These are phyloP conservation scores for Cercospora citrullina DNA, from an alignment of 2,329 filamentous ascomycete species.

Conservation along the genomic window DNA sequence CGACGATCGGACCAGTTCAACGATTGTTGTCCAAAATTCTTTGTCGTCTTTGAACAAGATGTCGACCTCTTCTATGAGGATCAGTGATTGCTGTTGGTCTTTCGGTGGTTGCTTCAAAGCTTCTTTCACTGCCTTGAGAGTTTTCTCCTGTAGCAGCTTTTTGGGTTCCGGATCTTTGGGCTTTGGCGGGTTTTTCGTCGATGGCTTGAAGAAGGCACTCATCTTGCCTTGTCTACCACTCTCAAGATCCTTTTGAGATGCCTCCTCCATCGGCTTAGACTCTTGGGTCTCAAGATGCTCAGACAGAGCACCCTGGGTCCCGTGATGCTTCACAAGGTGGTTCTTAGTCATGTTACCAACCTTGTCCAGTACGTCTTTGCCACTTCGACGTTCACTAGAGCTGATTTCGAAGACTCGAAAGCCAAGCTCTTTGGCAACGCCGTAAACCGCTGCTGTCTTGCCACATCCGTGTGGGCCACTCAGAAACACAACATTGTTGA, in stretches of 20 bases:
- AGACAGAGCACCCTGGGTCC: conserved; percentile 28
- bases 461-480: conserved; percentile 89
- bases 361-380: conserved; percentile 84
- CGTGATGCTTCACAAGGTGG: conserved; percentile 71
- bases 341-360: conserved; percentile 98
- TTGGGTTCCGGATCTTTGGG: conserved; percentile 37
- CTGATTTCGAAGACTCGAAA: conserved; percentile 98
- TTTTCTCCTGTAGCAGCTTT: conserved; percentile 31
- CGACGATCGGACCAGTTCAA: conserved; percentile 75
- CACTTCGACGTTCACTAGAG: conserved; percentile 75
- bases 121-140: conserved; percentile 30
- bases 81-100: conserved; percentile 85
- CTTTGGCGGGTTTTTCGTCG: conserved; percentile 41
- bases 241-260: conserved; percentile 59
- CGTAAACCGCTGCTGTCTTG: conserved; percentile 90
- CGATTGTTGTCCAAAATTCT: conserved; percentile 85
- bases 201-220: conserved; percentile 72
- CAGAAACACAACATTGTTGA: conserved; percentile 78
- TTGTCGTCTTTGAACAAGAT: conserved; percentile 93
- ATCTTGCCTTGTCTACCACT: conserved; percentile 75
- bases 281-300: conserved; percentile 39
- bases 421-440: conserved; percentile 84
- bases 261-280: conserved; percentile 43
- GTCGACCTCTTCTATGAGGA: conserved; percentile 91
- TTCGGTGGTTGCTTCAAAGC: conserved; percentile 41